Percentiles rank a stretch among this genome's conserved stretches.
These are phyloP conservation scores for Agroathelia rolfsii DNA, from an alignment of 1,284 basidiomycete species.

Conservation along the genomic window DNA sequence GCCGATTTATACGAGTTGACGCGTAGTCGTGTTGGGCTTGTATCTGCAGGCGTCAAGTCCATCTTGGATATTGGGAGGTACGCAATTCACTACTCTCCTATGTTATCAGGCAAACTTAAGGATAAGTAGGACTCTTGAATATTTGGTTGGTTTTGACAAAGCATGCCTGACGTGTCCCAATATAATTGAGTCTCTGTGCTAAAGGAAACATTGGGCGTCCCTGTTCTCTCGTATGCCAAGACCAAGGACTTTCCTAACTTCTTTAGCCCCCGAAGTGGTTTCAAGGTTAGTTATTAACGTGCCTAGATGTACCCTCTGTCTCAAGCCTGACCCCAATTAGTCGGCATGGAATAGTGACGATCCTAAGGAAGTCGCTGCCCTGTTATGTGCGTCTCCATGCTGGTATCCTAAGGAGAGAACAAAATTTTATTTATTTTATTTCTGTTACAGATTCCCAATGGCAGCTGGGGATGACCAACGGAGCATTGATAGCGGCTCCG, in stretches of 20 bases:
- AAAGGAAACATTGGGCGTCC: constrained; percentile 94
- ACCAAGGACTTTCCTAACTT: constrained; percentile 89
- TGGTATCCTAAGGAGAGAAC: neutral
- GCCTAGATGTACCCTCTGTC: too few species aligned
- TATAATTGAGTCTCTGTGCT: constrained; percentile 3
- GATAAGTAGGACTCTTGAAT: constrained; percentile 74
- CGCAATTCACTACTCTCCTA: constrained; percentile 8
- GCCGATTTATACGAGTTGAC: constrained; percentile 82
- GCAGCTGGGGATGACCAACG: constrained; percentile 58
- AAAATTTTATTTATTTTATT: neutral
- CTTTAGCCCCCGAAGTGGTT: constrained; percentile 79
- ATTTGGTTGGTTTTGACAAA: constrained; percentile 49
- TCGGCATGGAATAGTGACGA: constrained; percentile 47
- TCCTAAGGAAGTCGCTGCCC: constrained; percentile 53
- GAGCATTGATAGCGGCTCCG: constrained; percentile 81
- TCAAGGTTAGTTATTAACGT: constrained; percentile 43
- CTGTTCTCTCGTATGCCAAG: constrained; percentile 74
- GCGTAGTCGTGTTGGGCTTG: constrained; percentile 78
- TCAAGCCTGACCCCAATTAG: neutral
- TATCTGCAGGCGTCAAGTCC: constrained; percentile 92
- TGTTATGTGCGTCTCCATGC: constrained; percentile 56
- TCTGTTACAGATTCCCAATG: constrained; percentile 53
- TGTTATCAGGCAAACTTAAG: constrained; percentile 3
- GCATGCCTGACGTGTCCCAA: constrained; percentile 1
- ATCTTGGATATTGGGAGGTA: constrained; percentile 88